phyloP scores from a whole-genome alignment of 2,329 filamentous ascomycete species.

The Colletotrichum theobromicola region DNA sequence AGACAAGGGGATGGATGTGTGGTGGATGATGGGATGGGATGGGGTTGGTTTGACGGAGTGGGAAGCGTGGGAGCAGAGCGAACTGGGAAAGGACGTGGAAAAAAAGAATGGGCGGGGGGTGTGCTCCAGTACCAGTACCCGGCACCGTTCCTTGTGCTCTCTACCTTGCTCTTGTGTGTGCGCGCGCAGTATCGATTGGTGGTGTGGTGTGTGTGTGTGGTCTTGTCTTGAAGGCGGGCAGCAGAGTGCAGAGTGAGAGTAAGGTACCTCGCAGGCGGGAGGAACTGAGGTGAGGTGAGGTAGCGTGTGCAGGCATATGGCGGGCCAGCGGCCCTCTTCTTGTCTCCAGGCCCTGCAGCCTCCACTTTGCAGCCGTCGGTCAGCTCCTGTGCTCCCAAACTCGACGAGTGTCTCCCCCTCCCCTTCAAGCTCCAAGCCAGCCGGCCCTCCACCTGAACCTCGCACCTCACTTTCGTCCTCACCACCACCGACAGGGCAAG shows the following conservation, averaged over 20 bases:
- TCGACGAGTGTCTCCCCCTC: neutral
- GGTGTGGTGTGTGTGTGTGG: neutral
- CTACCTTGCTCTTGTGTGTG: neutral
- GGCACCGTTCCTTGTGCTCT: neutral
- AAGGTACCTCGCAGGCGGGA: neutral
- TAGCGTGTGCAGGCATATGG: neutral
- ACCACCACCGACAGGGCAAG: slow-evolving; percentile 19
- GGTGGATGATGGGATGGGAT: neutral
- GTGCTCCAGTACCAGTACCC: neutral
- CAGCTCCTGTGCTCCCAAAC: neutral
- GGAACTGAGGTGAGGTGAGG: neutral
- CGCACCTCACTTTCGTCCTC: neutral
- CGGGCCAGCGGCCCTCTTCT: neutral
- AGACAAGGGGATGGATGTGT: neutral
- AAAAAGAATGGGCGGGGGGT: neutral
- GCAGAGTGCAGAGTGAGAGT: neutral
- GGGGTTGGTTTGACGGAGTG: neutral
- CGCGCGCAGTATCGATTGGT: neutral
- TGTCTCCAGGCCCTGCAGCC: slow-evolving; percentile 4
- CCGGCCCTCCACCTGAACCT: neutral
- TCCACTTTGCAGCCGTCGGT: neutral
- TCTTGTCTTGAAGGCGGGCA: neutral
- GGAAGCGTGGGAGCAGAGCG: neutral
- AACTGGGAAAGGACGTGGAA: neutral
- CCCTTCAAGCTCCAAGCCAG: neutral